phyloP scores from a whole-genome alignment of 1,284 basidiomycete species.

The Leccinum pallidistipes region DNA sequence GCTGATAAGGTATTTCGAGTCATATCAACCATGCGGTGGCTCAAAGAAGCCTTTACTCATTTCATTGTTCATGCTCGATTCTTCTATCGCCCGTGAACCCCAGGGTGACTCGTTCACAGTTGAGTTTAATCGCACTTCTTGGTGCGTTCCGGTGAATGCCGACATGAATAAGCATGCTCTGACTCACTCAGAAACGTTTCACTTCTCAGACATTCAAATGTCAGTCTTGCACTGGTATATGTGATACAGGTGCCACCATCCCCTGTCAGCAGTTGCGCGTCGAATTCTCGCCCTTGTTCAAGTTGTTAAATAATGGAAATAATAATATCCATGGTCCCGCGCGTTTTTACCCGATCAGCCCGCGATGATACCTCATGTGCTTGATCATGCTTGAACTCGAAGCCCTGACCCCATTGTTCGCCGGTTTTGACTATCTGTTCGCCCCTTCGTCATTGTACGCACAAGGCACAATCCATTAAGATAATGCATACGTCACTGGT shows the following conservation, averaged over 20 bases:
- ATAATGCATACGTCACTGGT: not conserved
- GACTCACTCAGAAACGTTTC: conserved; percentile 5
- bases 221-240: not conserved
- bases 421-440: conserved; percentile 21
- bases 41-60: conserved; percentile 20
- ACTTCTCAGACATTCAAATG: not conserved
- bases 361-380: conserved; percentile 16
- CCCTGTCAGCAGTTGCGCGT: not conserved
- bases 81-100: not conserved
- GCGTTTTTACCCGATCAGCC: conserved; percentile 1
- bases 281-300: conserved; percentile 10
- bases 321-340: conserved; percentile 2
- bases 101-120: conserved; percentile 15
- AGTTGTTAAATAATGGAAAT: not conserved
- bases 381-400: conserved; percentile 4
- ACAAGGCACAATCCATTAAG: not conserved
- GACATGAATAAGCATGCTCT: not conserved
- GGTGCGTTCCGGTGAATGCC: conserved; percentile 6
- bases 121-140: conserved; percentile 18
- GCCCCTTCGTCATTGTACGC: conserved; percentile 2
- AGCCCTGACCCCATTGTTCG: conserved; percentile 21
- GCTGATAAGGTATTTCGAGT: conserved; percentile 22
- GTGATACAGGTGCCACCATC: conserved; percentile 3
- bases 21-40: conserved; percentile 14
- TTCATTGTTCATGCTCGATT: not conserved